Conservation (phyloP, 2,329 filamentous ascomycete genomes). For the Claviceps humidiphila region DNA sequence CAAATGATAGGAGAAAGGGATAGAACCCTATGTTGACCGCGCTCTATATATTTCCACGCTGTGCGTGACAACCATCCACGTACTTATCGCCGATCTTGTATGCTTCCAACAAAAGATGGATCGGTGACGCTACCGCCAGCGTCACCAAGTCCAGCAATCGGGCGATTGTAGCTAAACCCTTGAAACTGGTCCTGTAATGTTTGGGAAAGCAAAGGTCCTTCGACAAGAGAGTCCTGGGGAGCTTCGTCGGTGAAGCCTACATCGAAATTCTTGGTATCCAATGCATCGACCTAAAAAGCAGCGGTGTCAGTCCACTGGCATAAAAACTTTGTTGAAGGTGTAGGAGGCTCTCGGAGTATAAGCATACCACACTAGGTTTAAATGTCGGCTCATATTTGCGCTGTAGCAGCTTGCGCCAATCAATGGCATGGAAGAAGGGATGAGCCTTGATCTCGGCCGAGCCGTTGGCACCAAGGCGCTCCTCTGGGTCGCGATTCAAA, state of each 20-base stretch:
- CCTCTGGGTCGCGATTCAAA: conserved; percentile 81
- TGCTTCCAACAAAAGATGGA: conserved; percentile 53
- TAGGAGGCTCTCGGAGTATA: neutral
- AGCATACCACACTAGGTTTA: conserved; percentile 87
- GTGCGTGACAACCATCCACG: neutral
- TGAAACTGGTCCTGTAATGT: conserved; percentile 94
- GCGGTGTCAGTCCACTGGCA: neutral
- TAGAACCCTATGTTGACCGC: neutral
- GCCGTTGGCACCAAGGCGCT: conserved; percentile 81
- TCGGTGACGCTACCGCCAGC: conserved; percentile 90
- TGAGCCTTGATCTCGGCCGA: conserved; percentile 97
- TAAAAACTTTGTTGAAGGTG: neutral
- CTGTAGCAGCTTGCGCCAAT: conserved; percentile 95
- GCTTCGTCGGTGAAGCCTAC: conserved; percentile 80
- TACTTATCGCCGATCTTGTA: conserved; percentile 33
- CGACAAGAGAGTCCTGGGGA: conserved; percentile 84
- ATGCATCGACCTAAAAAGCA: conserved; percentile 54
- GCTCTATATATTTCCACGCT: neutral
- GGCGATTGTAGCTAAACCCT: conserved; percentile 95
- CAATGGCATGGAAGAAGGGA: conserved; percentile 97
- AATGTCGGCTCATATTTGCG: conserved; percentile 97
- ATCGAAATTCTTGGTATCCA: conserved; percentile 90
- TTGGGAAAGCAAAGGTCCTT: conserved; percentile 79
- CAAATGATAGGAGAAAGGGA: neutral
- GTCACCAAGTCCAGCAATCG: conserved; percentile 83